Evolutionary conservation across 2,329 filamentous ascomycete species (phyloP).

Genomic region (Coniochaeta sp.): DNA sequence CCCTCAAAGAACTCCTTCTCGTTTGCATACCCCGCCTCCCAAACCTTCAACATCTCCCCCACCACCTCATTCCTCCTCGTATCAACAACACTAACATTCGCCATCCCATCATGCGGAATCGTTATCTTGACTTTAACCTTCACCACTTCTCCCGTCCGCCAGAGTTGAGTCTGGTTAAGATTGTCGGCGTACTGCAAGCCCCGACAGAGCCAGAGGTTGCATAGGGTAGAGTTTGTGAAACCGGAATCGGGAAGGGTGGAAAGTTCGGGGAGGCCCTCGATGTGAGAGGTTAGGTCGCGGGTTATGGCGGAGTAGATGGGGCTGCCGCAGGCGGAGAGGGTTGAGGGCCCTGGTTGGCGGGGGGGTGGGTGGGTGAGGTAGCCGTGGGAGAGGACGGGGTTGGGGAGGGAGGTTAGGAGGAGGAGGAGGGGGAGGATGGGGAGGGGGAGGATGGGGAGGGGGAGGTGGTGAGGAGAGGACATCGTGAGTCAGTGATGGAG

Average conservation of each 20-base stretch:
- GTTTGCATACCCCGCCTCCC: background rate
- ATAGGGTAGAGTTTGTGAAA: constrained; percentile 2
- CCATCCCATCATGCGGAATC: constrained; percentile 31
- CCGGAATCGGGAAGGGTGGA: constrained; percentile 4
- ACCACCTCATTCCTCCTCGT: constrained; percentile 33
- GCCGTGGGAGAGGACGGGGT: constrained; percentile 4
- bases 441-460: too few species aligned
- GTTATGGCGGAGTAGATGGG: constrained; percentile 3
- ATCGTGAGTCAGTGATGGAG: background rate
- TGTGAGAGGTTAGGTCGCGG: constrained; percentile 9
- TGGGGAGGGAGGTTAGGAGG: background rate
- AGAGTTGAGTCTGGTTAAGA: constrained; percentile 19
- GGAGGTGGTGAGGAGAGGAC: background rate
- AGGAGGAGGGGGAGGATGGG: background rate
- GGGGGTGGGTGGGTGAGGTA: constrained; percentile 4
- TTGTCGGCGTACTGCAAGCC: constrained; percentile 23
- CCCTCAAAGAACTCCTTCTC: constrained; percentile 4
- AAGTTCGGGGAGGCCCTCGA: constrained; percentile 9
- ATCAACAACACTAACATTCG: constrained; percentile 34
- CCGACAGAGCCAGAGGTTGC: constrained; percentile 22
- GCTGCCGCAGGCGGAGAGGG: background rate
- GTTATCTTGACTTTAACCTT: constrained; percentile 27
- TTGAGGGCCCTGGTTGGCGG: background rate
- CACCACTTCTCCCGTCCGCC: constrained; percentile 25
- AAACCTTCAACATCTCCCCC: constrained; percentile 22